Evolutionary conservation across 2,329 filamentous ascomycete species (phyloP).

Genomic region (Ceratocystis cacaofunesta): DNA sequence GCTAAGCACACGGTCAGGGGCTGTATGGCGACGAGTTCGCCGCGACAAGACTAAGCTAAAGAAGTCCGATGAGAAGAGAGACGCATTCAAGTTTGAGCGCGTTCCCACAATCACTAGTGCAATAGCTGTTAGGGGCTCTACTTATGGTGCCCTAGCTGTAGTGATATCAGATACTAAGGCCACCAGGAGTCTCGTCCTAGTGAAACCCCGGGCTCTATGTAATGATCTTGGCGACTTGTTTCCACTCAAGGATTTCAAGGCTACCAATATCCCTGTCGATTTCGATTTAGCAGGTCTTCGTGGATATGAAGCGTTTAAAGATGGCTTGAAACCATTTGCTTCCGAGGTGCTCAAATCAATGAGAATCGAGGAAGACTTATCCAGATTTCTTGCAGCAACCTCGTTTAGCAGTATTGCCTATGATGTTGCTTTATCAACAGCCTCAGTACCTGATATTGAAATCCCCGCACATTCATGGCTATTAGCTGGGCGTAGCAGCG

Average conservation of each 20-base stretch:
- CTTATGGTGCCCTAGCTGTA: constrained; percentile 79
- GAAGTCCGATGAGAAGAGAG: constrained; percentile 45
- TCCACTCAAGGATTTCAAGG: constrained; percentile 47
- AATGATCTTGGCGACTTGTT: constrained; percentile 56
- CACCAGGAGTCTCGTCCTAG: constrained; percentile 52
- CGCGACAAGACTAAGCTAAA: constrained; percentile 60
- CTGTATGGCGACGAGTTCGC: constrained; percentile 80
- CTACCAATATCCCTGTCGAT: constrained; percentile 27
- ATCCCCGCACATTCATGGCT: constrained; percentile 78
- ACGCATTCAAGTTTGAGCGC: constrained; percentile 91
- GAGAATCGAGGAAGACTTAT: constrained; percentile 51
- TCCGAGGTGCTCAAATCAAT: constrained; percentile 43
- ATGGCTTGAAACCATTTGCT: constrained; percentile 36
- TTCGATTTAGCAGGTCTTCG: constrained; percentile 30
- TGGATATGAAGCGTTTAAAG: constrained; percentile 24
- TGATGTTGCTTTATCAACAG: constrained; percentile 36
- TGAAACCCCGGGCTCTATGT: constrained; percentile 57
- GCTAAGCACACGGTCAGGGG: constrained; percentile 79
- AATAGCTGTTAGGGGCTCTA: constrained; percentile 69
- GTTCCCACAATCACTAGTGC: constrained; percentile 79
- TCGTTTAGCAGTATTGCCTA: constrained; percentile 28
- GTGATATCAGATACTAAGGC: constrained; percentile 74
- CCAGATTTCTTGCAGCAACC: constrained; percentile 32
- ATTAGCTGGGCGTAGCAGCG: constrained; percentile 55
- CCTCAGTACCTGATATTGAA: constrained; percentile 48